Conservation (phyloP, 208 protist species). For the Crithidia bombi region DNA sequence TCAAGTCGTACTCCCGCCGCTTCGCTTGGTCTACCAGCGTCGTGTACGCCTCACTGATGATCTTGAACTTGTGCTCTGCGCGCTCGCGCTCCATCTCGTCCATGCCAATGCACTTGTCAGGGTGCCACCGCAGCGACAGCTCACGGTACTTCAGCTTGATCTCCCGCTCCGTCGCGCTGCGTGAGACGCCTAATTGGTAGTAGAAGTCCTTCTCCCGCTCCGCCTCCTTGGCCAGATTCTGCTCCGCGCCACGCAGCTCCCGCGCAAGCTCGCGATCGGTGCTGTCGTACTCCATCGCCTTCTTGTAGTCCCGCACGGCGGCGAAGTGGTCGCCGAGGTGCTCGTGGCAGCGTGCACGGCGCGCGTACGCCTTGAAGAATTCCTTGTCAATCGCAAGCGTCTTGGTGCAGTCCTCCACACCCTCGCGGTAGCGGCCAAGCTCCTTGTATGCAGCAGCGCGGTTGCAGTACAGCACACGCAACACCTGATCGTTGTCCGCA, state of each 20-base stretch:
- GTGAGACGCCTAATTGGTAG: conserved; percentile 79
- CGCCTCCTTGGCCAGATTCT: conserved; percentile 68
- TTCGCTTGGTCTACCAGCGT: conserved; percentile 76
- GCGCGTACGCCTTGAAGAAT: conserved; percentile 92
- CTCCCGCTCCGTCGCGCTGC: conserved; percentile 71
- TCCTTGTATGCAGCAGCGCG: conserved; percentile 91
- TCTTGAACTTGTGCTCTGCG: conserved; percentile 91
- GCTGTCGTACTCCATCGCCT: conserved; percentile 74
- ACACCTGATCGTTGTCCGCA: conserved; percentile 75
- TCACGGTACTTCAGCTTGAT: conserved; percentile 90
- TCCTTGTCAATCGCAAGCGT: conserved; percentile 78
- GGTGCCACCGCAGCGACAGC: conserved; percentile 91
- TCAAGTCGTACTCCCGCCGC: conserved; percentile 87
- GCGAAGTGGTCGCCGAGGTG: conserved; percentile 78
- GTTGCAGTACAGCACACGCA: conserved; percentile 93
- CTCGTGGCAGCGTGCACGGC: conserved; percentile 86
- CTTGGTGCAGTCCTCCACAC: conserved; percentile 90
- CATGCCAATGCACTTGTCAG: conserved; percentile 87
- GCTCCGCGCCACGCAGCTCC: conserved; percentile 76
- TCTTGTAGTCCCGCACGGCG: conserved; percentile 88
- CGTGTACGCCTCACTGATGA: conserved; percentile 87
- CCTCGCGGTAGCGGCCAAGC: conserved; percentile 83
- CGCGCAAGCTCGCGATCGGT: conserved; percentile 69
- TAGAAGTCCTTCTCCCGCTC: conserved; percentile 91
- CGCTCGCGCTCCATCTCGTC: conserved; percentile 66